Conservation (phyloP, 352 stramenopile species). For the Phytophthora sansomeana region DNA sequence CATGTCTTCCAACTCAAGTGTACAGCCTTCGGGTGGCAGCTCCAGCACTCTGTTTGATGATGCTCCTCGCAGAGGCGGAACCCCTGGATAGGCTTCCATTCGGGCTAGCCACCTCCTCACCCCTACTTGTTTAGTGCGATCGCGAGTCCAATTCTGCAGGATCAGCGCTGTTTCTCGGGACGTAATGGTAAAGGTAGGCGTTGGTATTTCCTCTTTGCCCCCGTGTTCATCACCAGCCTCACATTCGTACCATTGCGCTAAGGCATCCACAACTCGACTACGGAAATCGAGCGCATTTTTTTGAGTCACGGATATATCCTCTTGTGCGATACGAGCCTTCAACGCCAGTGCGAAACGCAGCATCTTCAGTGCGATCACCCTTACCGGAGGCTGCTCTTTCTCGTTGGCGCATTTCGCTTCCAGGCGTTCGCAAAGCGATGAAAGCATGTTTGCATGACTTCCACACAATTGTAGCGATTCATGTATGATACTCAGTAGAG, state of each 20-base stretch:
- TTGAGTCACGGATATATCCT: conserved; percentile 16
- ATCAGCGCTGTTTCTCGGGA: conserved; percentile 67
- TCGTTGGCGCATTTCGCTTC: conserved; percentile 31
- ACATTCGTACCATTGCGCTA: conserved; percentile 60
- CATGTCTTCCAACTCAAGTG: conserved; percentile 62
- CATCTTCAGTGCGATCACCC: conserved; percentile 28
- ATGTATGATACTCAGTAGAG: conserved; percentile 37
- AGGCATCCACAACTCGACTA: conserved; percentile 40
- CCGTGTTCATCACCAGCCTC: conserved; percentile 19
- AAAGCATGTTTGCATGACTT: conserved; percentile 41
- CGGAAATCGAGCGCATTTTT: conserved; percentile 43
- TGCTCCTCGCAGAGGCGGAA: conserved; percentile 27
- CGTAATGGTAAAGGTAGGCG: conserved; percentile 59
- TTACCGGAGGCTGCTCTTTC: conserved; percentile 10
- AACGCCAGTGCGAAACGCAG: conserved; percentile 32
- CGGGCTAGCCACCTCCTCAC: conserved; percentile 57
- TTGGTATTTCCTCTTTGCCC: conserved; percentile 28
- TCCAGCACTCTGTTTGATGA: conserved; percentile 27
- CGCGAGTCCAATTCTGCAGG: conserved; percentile 65
- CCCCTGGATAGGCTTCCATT: conserved; percentile 45
- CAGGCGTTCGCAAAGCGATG: conserved; percentile 32
- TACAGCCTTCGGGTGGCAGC: conserved; percentile 41
- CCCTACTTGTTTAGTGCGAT: conserved; percentile 44
- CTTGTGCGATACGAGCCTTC: conserved; percentile 12
- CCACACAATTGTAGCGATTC: conserved; percentile 47